Evolutionary conservation across 371 early-diverging fungal genomes (phyloP), one percentile per base, ranked within the genome.

Genomic region (Mucor ambiguus): DNA sequence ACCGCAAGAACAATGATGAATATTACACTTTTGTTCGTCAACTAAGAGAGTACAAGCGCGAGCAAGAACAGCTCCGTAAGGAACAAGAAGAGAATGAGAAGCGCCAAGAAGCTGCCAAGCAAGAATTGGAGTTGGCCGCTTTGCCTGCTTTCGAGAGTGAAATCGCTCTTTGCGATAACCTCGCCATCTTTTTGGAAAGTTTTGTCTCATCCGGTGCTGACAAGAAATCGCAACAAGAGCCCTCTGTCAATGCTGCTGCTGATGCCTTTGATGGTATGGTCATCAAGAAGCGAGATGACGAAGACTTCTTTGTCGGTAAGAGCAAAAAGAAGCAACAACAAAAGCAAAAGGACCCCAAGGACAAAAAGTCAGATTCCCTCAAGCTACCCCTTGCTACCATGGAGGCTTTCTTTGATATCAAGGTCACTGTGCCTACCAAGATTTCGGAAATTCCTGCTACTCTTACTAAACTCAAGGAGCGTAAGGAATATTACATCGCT

Each of bases 81-180:
- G 80, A 85, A 64, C 92, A 93, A 75, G 71, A 84, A 54, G 89
- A 90, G 63, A 83, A 84, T 60, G 88, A 85, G 68, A 78, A 88
- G 58, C 81, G 79, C 32, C 79, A 87, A 66, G 85, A 85, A 58
- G 77, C 84, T 32, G 91, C 92, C 16, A 78, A 85, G 64, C 80
- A 87, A 69, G 94, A 93, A 77, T 87, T 89, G 29, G 96, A 96
- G 71, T 77, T 88, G 58, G 97, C 96, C 30, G 91, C 94, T 61
- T 77, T 93, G 60, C 96, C 96, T 37, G 97, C 98, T 10, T 96
- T 89, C 79, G 82, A 86, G 62, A 84, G 84, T 66, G 98, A 98
- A 75, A 95, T 98, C 68, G 75, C 80, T 69, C 83, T 83, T 46
- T 95, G 95, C 81, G 90, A 91, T 63, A 87, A 86, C 62, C 82